Conservation (phyloP, 108 stramenopile genomes). For the Nitzschia putrida region DNA sequence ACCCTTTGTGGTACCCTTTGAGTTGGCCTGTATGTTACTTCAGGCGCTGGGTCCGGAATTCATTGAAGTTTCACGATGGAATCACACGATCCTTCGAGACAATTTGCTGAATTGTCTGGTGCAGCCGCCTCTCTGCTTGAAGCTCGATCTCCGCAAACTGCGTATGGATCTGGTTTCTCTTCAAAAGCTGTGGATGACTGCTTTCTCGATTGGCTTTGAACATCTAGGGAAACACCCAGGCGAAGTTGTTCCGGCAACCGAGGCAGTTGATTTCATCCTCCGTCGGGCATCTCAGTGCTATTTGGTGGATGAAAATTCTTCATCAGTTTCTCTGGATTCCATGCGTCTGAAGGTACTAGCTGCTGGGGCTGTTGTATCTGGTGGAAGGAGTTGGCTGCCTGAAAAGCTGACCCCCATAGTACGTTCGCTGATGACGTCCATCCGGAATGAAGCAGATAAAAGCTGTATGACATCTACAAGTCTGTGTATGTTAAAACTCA, state of each 20-base stretch:
- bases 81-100: too few relatives aligned
- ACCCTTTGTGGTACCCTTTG: slow-evolving; percentile 33
- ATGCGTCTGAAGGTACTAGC: slow-evolving; percentile 25
- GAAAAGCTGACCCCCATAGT: slow-evolving; percentile 68
- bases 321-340: slow-evolving; percentile 13
- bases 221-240: neutral
- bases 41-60: neutral
- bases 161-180: neutral
- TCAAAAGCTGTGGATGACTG: neutral
- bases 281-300: neutral
- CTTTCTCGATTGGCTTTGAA: slow-evolving; percentile 9
- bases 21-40: slow-evolving; percentile 28
- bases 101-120: neutral
- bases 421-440: slow-evolving; percentile 69
- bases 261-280: neutral
- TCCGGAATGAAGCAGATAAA: slow-evolving; percentile 58
- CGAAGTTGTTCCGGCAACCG: slow-evolving; percentile 2
- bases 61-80: too few relatives aligned
- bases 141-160: slow-evolving; percentile 9
- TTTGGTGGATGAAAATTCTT: neutral
- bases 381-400: slow-evolving; percentile 44
- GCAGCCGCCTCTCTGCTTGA: neutral
- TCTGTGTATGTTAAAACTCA: slow-evolving; percentile 36
- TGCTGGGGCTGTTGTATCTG: slow-evolving; percentile 51
- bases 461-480: slow-evolving; percentile 24